phyloP scores from a whole-genome alignment of 2,329 filamentous ascomycete species.

The Ophiocordyceps camponoti-leonardi region DNA sequence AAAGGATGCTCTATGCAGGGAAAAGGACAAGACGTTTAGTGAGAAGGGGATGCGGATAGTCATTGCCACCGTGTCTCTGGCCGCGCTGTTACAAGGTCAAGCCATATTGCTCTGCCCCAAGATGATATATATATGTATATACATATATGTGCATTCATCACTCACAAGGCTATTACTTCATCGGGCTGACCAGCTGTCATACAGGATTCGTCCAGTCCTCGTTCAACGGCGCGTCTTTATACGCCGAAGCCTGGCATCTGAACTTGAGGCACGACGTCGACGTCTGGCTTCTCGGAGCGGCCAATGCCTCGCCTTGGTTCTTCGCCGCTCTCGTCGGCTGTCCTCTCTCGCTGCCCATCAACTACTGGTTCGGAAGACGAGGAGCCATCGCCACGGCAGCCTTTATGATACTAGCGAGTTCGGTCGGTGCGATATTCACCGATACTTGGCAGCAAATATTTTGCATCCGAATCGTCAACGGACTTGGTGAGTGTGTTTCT shows the following conservation, averaged over 20 bases:
- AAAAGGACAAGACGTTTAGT: conserved; percentile 21
- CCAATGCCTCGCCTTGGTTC: conserved; percentile 22
- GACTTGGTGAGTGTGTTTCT: conserved; percentile 14
- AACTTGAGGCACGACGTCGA: conserved; percentile 3
- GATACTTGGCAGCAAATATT: conserved; percentile 15
- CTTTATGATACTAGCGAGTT: conserved; percentile 20
- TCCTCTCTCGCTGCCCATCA: conserved; percentile 21
- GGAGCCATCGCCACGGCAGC: conserved; percentile 22
- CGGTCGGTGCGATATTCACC: conserved; percentile 17
- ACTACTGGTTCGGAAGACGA: conserved; percentile 20
- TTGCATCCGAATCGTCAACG: conserved; percentile 18
- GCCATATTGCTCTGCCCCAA: no score
- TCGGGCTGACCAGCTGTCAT: no score
- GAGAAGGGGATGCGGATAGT: conserved; percentile 21
- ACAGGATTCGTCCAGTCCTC: conserved; percentile 24
- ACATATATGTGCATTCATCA: no score
- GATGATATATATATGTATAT: background rate
- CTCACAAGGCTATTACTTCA: no score
- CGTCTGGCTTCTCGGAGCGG: conserved; percentile 21
- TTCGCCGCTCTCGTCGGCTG: conserved; percentile 20
- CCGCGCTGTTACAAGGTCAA: conserved; percentile 21
- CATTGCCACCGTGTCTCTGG: conserved; percentile 23
- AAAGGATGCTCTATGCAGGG: conserved; percentile 17
- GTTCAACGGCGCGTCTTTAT: conserved; percentile 23
- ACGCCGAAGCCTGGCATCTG: conserved; percentile 7